Evolutionary conservation across 208 protist genomes (phyloP).

Genomic region (Leishmania tropica): DNA sequence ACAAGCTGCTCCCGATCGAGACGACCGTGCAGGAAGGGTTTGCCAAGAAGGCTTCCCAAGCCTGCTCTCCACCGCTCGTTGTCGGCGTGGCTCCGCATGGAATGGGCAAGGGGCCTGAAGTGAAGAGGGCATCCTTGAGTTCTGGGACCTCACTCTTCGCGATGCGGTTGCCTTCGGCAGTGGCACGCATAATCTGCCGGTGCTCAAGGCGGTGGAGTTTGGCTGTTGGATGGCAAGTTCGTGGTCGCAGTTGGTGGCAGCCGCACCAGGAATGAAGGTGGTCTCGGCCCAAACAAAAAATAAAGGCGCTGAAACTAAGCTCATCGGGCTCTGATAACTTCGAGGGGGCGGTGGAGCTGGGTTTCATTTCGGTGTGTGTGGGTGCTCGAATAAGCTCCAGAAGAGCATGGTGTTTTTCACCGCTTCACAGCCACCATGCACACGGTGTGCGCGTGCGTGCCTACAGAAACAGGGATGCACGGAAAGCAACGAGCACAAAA

Average conservation of each 20-base stretch:
- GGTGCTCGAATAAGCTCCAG: neutral
- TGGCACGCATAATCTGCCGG: constrained; percentile 56
- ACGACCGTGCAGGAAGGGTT: constrained; percentile 28
- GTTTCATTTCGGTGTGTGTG: neutral
- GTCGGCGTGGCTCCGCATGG: constrained; percentile 30
- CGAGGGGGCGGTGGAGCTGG: neutral
- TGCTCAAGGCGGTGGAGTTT: constrained; percentile 42
- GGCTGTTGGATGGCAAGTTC: constrained; percentile 58
- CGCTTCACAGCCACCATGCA: neutral
- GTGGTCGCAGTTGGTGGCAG: constrained; percentile 16
- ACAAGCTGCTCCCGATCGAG: constrained; percentile 33
- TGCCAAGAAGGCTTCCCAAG: constrained; percentile 26
- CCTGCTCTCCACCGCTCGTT: constrained; percentile 35
- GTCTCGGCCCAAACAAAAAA: constrained; percentile 44
- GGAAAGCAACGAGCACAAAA: neutral
- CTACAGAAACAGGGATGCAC: neutral
- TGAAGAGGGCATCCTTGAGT: constrained; percentile 31
- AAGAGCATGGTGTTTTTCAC: neutral
- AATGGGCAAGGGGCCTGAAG: constrained; percentile 45
- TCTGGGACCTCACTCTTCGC: constrained; percentile 27
- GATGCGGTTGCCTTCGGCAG: constrained; percentile 59
- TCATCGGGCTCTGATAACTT: constrained; percentile 37
- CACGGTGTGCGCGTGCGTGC: neutral
- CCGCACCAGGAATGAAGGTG: constrained; percentile 30
- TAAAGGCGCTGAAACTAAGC: constrained; percentile 58